Evolutionary conservation across 768 basidiomycete species (phyloP).

Genomic region (Suillus subalutaceus): DNA sequence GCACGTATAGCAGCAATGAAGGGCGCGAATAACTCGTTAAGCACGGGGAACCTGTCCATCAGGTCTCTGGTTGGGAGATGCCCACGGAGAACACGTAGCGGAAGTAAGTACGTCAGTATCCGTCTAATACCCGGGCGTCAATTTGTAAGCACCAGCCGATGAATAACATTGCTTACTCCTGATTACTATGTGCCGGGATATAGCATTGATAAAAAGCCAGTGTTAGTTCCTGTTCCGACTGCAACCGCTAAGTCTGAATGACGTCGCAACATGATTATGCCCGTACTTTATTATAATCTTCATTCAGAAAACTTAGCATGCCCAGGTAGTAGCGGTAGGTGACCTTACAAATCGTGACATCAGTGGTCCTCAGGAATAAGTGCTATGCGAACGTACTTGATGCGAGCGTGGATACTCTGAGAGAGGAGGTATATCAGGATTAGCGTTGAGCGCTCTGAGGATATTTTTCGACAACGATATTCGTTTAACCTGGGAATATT

Average conservation of each 20-base stretch:
- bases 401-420: slow-evolving; percentile 79
- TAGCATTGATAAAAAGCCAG: slow-evolving; percentile 89
- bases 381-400: slow-evolving; percentile 55
- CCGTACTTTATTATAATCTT: slow-evolving; percentile 81
- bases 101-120: slow-evolving; percentile 88
- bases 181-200: slow-evolving; percentile 67
- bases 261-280: background rate
- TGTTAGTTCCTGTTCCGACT: slow-evolving; percentile 87
- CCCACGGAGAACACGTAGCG: slow-evolving; percentile 85
- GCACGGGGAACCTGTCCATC: slow-evolving; percentile 69
- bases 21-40: slow-evolving; percentile 74
- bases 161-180: slow-evolving; percentile 59
- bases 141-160: slow-evolving; percentile 1
- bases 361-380: slow-evolving; percentile 18
- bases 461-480: slow-evolving; percentile 93
- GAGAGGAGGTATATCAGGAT: slow-evolving; percentile 82
- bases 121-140: slow-evolving; percentile 51
- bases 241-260: slow-evolving; percentile 8
- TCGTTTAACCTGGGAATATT: slow-evolving; percentile 68
- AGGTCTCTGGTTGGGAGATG: slow-evolving; percentile 79
- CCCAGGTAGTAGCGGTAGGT: slow-evolving; percentile 95
- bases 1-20: slow-evolving; percentile 78
- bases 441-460: slow-evolving; percentile 83
- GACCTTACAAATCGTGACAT: slow-evolving; percentile 53
- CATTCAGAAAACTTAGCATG: slow-evolving; percentile 91